Evolutionary conservation across 2,329 filamentous ascomycete species (phyloP).

Genomic region (Talaromyces atroroseus): DNA sequence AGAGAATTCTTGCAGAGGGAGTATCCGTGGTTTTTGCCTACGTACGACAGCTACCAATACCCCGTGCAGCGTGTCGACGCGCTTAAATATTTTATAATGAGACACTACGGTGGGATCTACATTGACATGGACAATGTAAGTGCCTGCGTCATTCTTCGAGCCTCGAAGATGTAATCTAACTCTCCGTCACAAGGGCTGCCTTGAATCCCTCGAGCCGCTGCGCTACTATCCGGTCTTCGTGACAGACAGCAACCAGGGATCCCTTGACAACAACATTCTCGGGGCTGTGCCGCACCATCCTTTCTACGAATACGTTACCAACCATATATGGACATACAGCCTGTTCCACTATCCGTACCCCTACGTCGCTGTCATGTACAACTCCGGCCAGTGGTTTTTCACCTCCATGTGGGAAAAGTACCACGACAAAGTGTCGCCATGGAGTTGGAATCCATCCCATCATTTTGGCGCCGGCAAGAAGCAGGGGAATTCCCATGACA

Average conservation of each 20-base stretch:
- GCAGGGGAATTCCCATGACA: neutral
- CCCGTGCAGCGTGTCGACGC: slow-evolving; percentile 21
- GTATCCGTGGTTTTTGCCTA: slow-evolving; percentile 21
- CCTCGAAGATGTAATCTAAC: neutral
- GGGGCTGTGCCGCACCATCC: slow-evolving; percentile 12
- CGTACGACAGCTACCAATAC: slow-evolving; percentile 20
- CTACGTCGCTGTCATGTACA: slow-evolving; percentile 12
- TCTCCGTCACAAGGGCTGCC: slow-evolving; percentile 8
- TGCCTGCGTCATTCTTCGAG: neutral
- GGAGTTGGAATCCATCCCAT: neutral
- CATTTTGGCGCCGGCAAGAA: neutral
- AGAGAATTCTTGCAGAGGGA: slow-evolving; percentile 18
- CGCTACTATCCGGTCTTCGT: slow-evolving; percentile 13
- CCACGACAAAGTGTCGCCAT: slow-evolving; percentile 5
- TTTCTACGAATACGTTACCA: slow-evolving; percentile 12
- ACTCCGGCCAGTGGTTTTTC: slow-evolving; percentile 13
- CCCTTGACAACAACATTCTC: slow-evolving; percentile 13
- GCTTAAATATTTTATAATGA: slow-evolving; percentile 21
- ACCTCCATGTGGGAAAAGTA: slow-evolving; percentile 15
- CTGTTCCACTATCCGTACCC: slow-evolving; percentile 7
- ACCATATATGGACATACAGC: slow-evolving; percentile 9
- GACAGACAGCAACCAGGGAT: slow-evolving; percentile 11
- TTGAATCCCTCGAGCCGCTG: slow-evolving; percentile 13
- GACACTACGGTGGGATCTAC: slow-evolving; percentile 23
- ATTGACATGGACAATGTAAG: slow-evolving; percentile 21